Evolutionary conservation across 148 eudicot genomes (phyloP), one percentile per base, ranked within the genome.

Genomic region (Chenopodium quinoa): DNA sequence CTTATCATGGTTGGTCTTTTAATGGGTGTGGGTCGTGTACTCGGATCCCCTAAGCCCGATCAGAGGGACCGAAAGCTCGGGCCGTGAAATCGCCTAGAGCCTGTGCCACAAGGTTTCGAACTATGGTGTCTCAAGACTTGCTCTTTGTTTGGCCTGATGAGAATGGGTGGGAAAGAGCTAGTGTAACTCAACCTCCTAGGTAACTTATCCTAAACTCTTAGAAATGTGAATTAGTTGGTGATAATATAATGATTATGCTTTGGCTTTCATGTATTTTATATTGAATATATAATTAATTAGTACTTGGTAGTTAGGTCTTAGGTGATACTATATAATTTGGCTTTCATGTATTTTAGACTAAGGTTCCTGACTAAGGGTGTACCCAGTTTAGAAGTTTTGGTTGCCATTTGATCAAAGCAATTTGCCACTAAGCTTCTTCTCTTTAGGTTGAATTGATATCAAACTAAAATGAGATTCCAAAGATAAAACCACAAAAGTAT

Each of bases 61-160:
- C 23, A 23, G 23, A 23, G 23, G 23, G 23, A 23, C 23, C 23
- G 23, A 0, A 23, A 23, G 23, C 23, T 23, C 23, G 90, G 27
- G 97, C 98, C 1, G 80, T 95, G 48, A 88, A 89, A 75, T 92
- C 97, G 67, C 93, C 92, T 0, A 86, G 95, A 87, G 97, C 99
- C 1, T 88, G 98, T 86, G 95, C 95, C 19, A 90, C 91, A 6
- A 92, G 87, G 86, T 87, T 96, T 71, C 99, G 98, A 4, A 91
- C 98, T 20, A 86, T 89, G 93, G 97, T 96, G 79, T 93, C 98
- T 79, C 99, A 96, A 70, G 97, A 98, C 50, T 87, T 96, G 84
- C 98, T 96, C 79, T 96, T 93, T 89, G 97, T 96, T 83, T 96
- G 99, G 99, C 99, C 99, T 6, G 97, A 96, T 84, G 99, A 96